Conservation (phyloP, 768 basidiomycete species). For the Rhizopogon rudus region DNA sequence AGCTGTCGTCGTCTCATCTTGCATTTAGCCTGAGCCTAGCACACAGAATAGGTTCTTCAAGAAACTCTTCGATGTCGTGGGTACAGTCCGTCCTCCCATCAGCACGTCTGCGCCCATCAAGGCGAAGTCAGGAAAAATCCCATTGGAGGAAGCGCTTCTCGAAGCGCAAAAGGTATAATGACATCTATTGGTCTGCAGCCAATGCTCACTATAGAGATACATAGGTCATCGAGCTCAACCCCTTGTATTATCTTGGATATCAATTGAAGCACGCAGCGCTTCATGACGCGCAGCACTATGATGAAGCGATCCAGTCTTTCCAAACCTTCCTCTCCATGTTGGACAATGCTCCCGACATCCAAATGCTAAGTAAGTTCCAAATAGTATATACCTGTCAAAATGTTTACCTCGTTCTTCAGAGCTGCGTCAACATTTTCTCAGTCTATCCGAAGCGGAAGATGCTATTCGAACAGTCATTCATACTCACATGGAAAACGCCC, state of each 20-base stretch:
- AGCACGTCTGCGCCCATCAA: not conserved
- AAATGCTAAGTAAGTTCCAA: not conserved
- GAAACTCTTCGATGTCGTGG: too few species aligned
- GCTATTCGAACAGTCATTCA: not conserved
- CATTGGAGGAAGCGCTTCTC: not conserved
- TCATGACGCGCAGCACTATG: conserved; percentile 69
- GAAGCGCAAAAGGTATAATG: not conserved
- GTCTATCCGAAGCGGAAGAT: not conserved
- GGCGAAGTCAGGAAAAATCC: not conserved
- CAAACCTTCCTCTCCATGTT: not conserved
- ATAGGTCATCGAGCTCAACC: not conserved
- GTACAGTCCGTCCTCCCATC: too few species aligned
- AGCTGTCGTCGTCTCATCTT: too few species aligned
- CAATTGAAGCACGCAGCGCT: conserved; percentile 71
- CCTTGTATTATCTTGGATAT: not conserved
- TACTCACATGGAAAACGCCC: not conserved
- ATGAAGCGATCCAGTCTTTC: conserved; percentile 72
- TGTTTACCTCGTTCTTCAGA: not conserved
- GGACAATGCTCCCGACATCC: not conserved
- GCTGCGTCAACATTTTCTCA: not conserved
- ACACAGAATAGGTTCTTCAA: too few species aligned
- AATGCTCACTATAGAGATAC: not conserved
- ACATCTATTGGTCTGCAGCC: not conserved
- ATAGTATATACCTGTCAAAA: not conserved
- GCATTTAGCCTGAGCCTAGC: too few species aligned